phyloP scores from a whole-genome alignment of 2,329 filamentous ascomycete genomes.

The Alternaria viburni region DNA sequence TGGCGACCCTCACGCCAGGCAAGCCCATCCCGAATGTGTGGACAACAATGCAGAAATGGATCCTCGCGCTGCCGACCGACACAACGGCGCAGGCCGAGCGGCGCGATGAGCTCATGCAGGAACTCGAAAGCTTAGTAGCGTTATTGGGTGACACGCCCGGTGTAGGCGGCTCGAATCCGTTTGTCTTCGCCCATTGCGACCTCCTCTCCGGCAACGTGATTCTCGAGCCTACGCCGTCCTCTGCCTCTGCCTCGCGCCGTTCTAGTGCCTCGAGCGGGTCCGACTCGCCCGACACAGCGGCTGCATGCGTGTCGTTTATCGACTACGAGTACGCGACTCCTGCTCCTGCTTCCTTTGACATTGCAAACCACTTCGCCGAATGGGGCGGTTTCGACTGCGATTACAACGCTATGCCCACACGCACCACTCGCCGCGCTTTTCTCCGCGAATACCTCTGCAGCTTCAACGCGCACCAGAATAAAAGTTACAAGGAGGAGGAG shows the following conservation, averaged over 20 bases:
- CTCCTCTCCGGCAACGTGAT: conserved; percentile 97
- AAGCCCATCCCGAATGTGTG: conserved; percentile 86
- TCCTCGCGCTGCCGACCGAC: conserved; percentile 77
- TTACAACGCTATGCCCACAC: conserved; percentile 80
- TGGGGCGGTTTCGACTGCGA: conserved; percentile 98
- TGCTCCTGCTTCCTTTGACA: conserved; percentile 92
- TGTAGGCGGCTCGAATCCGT: conserved; percentile 71
- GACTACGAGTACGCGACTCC: conserved; percentile 98
- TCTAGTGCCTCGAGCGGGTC: conserved; percentile 42
- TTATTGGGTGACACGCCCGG: conserved; percentile 79
- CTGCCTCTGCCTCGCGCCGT: conserved; percentile 41
- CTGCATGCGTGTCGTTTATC: conserved; percentile 69
- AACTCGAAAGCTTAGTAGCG: conserved; percentile 72
- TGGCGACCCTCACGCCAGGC: conserved; percentile 60
- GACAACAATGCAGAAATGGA: conserved; percentile 97
- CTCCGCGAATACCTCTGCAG: conserved; percentile 80
- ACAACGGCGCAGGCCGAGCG: conserved; percentile 73
- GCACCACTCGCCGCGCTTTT: conserved; percentile 77
- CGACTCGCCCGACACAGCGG: conserved; percentile 36
- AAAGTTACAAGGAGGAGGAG: conserved; percentile 60
- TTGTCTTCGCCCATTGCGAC: conserved; percentile 95
- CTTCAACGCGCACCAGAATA: conserved; percentile 61
- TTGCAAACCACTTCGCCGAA: conserved; percentile 97
- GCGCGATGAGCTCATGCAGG: conserved; percentile 72
- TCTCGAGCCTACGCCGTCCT: conserved; percentile 64